Conservation (phyloP, 768 basidiomycete species). For the Suillus occidentalis region DNA sequence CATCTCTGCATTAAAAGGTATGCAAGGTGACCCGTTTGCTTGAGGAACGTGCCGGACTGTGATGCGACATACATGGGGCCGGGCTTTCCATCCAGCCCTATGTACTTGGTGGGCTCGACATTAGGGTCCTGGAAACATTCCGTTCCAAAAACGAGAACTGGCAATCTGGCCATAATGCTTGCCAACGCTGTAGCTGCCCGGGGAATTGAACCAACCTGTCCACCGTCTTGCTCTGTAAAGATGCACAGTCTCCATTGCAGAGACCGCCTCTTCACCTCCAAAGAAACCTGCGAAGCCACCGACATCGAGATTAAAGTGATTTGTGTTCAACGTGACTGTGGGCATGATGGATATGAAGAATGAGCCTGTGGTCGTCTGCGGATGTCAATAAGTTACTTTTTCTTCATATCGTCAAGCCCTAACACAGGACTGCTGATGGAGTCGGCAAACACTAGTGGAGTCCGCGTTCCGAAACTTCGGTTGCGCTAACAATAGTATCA, state of each 20-base stretch:
- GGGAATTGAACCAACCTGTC: conserved; percentile 39
- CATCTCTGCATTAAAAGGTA: conserved; percentile 26
- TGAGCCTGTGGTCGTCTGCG: neutral
- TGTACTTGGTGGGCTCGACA: conserved; percentile 23
- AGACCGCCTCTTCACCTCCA: conserved; percentile 39
- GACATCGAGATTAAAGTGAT: conserved; percentile 24
- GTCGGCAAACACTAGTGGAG: too few species aligned
- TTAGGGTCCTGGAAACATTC: conserved; percentile 31
- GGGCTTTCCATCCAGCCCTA: conserved; percentile 28
- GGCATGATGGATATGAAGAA: conserved; percentile 11
- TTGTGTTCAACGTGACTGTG: conserved; percentile 7
- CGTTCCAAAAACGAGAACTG: conserved; percentile 29
- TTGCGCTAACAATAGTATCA: too few species aligned
- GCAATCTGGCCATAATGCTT: conserved; percentile 33
- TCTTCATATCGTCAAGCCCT: neutral
- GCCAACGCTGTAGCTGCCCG: conserved; percentile 36
- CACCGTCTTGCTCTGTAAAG: conserved; percentile 30
- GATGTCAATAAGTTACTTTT: too few species aligned
- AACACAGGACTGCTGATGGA: too few species aligned
- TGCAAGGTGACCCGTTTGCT: conserved; percentile 31
- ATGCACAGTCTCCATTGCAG: conserved; percentile 38
- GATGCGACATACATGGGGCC: conserved; percentile 28
- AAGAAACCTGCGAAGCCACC: conserved; percentile 38
- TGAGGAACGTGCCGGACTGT: conserved; percentile 32
- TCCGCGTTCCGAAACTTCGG: too few species aligned